These are phyloP conservation scores for Cladosporium sp. DNA, from an alignment of 2,329 filamentous ascomycete species.

Conservation along the genomic window DNA sequence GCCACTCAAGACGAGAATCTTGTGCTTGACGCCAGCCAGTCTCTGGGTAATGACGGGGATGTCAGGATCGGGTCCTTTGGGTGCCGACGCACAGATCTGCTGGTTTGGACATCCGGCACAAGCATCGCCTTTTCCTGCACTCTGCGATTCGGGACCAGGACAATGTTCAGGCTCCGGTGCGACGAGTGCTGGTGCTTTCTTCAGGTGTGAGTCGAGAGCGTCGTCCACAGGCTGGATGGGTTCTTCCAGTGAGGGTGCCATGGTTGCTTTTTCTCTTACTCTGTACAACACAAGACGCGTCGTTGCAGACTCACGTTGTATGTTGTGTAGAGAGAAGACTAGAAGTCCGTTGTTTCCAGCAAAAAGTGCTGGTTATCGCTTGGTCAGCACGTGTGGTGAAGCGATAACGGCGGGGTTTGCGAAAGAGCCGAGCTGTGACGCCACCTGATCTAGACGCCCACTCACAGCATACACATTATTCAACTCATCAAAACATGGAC, in stretches of 20 bases:
- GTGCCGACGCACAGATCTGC: conserved; percentile 86
- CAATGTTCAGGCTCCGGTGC: conserved; percentile 96
- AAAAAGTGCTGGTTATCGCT: neutral
- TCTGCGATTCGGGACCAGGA: conserved; percentile 78
- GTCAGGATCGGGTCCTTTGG: conserved; percentile 93
- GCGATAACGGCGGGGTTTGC: conserved; percentile 11
- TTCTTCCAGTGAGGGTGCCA: conserved; percentile 80
- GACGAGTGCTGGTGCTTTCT: conserved; percentile 76
- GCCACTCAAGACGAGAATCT: conserved; percentile 86
- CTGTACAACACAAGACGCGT: too few species aligned
- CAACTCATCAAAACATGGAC: too few species aligned
- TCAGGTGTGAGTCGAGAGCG: conserved; percentile 68
- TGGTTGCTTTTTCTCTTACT: conserved; percentile 35
- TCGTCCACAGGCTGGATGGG: conserved; percentile 51
- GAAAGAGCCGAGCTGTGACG: neutral
- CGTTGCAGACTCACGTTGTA: neutral
- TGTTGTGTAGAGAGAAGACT: neutral
- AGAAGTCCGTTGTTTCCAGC: neutral
- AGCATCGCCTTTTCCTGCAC: conserved; percentile 66
- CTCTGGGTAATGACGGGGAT: conserved; percentile 83
- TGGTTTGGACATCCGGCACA: conserved; percentile 97
- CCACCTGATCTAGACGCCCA: neutral
- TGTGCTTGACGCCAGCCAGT: conserved; percentile 78
- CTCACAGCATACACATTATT: too few species aligned
- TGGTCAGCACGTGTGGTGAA: conserved; percentile 7